Evolutionary conservation across 768 basidiomycete genomes (phyloP), one percentile per base, ranked within the genome.

Genomic region (Russula sp.): DNA sequence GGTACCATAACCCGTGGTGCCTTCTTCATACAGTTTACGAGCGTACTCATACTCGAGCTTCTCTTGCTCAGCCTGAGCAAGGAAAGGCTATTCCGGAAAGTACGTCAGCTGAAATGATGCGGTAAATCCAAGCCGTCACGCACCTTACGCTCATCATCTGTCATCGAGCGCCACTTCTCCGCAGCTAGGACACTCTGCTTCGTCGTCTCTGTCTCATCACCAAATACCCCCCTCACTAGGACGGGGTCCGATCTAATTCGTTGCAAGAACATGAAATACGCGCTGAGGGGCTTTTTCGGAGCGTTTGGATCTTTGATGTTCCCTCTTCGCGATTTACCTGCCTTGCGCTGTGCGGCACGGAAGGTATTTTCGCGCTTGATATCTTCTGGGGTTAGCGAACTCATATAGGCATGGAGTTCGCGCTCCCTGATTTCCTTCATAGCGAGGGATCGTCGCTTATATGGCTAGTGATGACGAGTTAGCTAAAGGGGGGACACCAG

Each of bases 261-360:
- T 73, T 94, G 93, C 67, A 96, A 74, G 78, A 94, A 97, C 86
- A 95, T 90, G 68, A 97, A 96, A 71, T 96, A 97, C 0, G 94
- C 93, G 71, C 86, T 88, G 49, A 96, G 83, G 6, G 94, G 94
- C 72, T 96, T 96, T 84, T 94, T 95, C 3, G 94, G 94, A 8
- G 93, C 94, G 71, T 97, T 96, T 39, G 94, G 94, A 73, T 97
- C 94, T 77, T 95, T 96, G 76, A 97, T 89, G 73, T 97, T 97
- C 68, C 88, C 88, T 81, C 89, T 91, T 66, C 92, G 82, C 44
- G 90, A 94, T 75, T 93, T 94, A 66, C 94, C 94, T 16, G 91
- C 89, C 75, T 92, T 93, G 63, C 94, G 86, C 75, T 96, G 94
- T 35, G 92, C 91, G 45, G 94, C 86, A 47, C 94, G 87, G 76